Evolutionary conservation across 495 filamentous ascomycete species (phyloP), one percentile per base, ranked within the genome.

Genomic region (Hypomontagnella submonticulosa): DNA sequence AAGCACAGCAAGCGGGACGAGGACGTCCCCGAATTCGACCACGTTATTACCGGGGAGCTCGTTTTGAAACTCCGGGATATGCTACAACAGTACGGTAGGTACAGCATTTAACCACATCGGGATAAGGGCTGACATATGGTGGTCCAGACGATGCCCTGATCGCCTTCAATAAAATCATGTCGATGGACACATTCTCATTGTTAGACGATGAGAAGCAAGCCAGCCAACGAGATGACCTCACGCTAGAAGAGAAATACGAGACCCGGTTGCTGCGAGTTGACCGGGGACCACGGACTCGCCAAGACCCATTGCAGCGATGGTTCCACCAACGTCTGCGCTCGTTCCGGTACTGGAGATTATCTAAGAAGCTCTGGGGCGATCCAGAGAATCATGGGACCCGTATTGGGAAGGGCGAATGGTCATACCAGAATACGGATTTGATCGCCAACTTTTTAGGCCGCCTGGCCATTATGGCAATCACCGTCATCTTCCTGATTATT

Each of bases 111-210:
- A 4, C 3, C 7, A 1, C 2, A n/a, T 15, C 16, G 15, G 33
- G 15, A 11, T 4, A 51, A 8, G 5, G 6, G 48, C 33, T 51
- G 32, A 51, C 9, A 23, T 2, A 23, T 8, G 7, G 18, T 3
- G 23, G 16, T 16, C 2, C 20, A 43, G 46, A 60, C 18, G 15
- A 51, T 18, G 37, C 44, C n/a, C 43, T 50, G 27, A 51, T 60
- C 19, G 44, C 56, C 2, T 59, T 59, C 12, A 59, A 59, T 19
- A 37, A 50, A 1, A 41, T 59, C 44, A 59, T 59, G 56, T 59
- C 56, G 2, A 59, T 59, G 56, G 56, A 59, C 2, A 59, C 56
- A 12, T 59, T 59, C 23, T 59, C 56, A n/a, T 23, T 56, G 10
- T 7, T 56, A 7, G 52, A 56, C 23, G 40, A 56, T 13, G 52